Evolutionary conservation across 352 stramenopile genomes (phyloP).

Genomic region (Phytopythium oedochilum): DNA sequence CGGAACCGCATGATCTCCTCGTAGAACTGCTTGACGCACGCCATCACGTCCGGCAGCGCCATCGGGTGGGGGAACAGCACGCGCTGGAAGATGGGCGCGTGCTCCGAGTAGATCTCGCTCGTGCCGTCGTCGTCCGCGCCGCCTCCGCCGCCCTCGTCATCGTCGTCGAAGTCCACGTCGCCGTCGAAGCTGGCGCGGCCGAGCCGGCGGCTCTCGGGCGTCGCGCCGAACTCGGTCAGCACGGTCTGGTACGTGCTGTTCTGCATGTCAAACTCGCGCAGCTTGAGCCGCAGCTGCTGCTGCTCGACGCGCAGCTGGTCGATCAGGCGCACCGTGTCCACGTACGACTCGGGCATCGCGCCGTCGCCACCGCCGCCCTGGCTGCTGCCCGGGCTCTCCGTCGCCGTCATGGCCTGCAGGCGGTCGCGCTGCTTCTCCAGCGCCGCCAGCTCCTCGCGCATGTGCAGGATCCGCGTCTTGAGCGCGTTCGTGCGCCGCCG

Average conservation of each 20-base stretch:
- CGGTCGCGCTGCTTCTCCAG: conserved; percentile 39
- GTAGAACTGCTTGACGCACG: conserved; percentile 48
- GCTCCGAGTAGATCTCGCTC: conserved; percentile 7
- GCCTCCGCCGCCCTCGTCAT: not conserved
- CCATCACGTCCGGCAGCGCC: conserved; percentile 27
- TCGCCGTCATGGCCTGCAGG: conserved; percentile 17
- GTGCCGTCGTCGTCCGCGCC: conserved; percentile 7
- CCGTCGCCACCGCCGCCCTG: not conserved
- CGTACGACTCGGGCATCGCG: conserved; percentile 4
- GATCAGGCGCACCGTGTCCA: conserved; percentile 37
- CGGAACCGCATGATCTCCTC: conserved; percentile 60
- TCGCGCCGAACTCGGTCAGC: conserved; percentile 29
- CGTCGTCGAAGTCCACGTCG: not conserved
- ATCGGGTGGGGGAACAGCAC: conserved; percentile 41
- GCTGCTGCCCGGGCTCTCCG: not conserved
- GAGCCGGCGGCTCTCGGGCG: not conserved
- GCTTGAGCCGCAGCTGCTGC: conserved; percentile 23
- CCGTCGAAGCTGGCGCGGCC: not conserved
- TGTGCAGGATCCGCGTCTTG: conserved; percentile 38
- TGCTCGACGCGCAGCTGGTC: conserved; percentile 41
- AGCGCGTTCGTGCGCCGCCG: conserved; percentile 48
- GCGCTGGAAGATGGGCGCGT: conserved; percentile 42
- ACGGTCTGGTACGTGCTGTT: conserved; percentile 57
- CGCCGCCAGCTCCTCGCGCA: conserved; percentile 40
- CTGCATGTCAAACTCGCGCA: conserved; percentile 40